A percentile compares a stretch with the other conserved stretches of the same genome.
Conservation (phyloP, 768 basidiomycete genomes). For the Leccinum longicurvipes region DNA sequence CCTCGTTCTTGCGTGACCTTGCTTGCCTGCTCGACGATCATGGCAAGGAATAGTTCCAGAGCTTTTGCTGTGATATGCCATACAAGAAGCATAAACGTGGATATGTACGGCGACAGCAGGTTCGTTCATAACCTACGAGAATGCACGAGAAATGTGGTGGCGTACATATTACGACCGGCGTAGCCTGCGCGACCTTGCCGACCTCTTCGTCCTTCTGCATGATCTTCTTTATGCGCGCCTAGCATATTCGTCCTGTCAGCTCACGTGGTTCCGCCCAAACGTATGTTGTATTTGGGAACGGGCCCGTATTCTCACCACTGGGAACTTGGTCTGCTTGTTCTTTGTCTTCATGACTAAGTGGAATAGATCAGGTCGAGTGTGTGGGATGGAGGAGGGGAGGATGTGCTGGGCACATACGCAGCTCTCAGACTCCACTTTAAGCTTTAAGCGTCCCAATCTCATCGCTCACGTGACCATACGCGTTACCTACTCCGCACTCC, state of each 20-base stretch:
- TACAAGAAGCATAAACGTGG: not conserved
- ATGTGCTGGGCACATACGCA: constrained; percentile 13
- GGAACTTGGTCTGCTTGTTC: constrained; percentile 89
- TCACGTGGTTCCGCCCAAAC: not conserved
- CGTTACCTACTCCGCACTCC: not conserved
- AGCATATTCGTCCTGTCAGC: constrained; percentile 8
- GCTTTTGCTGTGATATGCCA: constrained; percentile 73
- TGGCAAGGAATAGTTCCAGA: constrained; percentile 84
- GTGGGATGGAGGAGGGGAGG: not conserved
- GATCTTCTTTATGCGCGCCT: constrained; percentile 99
- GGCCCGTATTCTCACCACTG: constrained; percentile 58
- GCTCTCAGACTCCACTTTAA: not conserved
- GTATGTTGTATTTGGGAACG: not conserved
- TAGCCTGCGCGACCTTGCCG: constrained; percentile 95
- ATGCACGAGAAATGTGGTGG: constrained; percentile 19
- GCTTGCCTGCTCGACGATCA: constrained; percentile 78
- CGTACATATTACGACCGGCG: constrained; percentile 95
- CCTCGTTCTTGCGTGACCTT: constrained; percentile 77
- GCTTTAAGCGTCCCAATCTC: constrained; percentile 14
- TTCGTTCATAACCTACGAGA: constrained; percentile 13
- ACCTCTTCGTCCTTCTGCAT: constrained; percentile 99
- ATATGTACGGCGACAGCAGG: not conserved
- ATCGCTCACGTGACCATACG: constrained; percentile 24
- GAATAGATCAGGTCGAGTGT: not conserved
- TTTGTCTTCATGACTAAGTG: constrained; percentile 70